These are phyloP conservation scores for Haemoproteus tartakovskyi DNA, from an alignment of 169 alveolate species.

Conservation along the genomic window DNA sequence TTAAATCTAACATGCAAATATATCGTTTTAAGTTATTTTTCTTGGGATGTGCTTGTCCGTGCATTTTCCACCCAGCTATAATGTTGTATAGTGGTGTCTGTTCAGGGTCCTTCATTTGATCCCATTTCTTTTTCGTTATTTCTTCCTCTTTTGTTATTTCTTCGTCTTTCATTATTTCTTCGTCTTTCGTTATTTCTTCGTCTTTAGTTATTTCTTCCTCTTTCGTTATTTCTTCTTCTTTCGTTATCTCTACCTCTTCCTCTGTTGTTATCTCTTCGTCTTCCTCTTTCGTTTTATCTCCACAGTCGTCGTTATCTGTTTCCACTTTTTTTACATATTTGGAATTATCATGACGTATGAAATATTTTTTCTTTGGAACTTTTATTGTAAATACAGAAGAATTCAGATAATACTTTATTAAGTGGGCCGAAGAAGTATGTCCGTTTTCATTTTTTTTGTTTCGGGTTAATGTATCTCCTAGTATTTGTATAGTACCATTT, in stretches of 20 bases:
- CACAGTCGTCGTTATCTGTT: not conserved
- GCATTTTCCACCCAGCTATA: not conserved
- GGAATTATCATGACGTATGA: too few species aligned
- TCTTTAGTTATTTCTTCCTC: not conserved
- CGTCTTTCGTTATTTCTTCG: not conserved
- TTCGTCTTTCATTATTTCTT: not conserved
- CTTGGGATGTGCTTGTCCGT: constrained; percentile 10
- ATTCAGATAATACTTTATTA: constrained; percentile 34
- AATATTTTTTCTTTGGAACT: not conserved
- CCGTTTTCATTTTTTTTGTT: not conserved
- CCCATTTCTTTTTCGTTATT: not conserved
- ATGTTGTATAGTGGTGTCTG: not conserved
- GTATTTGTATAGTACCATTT: not conserved
- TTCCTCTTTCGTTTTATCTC: too few species aligned
- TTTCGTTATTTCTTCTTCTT: not conserved
- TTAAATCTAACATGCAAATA: constrained; percentile 10
- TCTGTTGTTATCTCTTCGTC: not conserved
- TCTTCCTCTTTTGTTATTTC: not conserved
- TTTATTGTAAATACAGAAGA: constrained; percentile 38
- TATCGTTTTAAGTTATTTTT: not conserved
- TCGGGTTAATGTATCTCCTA: too few species aligned
- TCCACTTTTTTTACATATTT: not conserved
- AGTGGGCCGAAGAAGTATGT: not conserved
- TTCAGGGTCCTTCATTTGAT: not conserved
- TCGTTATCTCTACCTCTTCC: not conserved